A percentile compares a stretch with the other conserved stretches of the same genome.
Evolutionary conservation across 2,329 filamentous ascomycete species (phyloP).

Genomic region (Harringtonia lauricola): DNA sequence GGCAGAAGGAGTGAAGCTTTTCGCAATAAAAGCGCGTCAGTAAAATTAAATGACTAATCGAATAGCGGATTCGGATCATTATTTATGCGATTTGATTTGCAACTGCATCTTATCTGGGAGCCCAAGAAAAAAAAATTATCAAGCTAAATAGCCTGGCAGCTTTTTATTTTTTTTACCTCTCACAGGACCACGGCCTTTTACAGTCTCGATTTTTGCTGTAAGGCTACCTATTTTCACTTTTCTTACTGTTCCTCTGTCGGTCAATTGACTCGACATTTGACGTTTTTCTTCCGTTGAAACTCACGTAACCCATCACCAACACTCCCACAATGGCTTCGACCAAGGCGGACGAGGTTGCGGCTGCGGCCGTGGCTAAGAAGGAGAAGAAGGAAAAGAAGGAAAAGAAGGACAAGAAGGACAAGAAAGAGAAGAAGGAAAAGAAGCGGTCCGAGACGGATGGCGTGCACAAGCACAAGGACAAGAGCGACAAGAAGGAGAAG

Average conservation of each 20-base stretch:
- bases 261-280: neutral
- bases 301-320: no score
- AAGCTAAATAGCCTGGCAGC: no score
- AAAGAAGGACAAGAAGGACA: conserved; percentile 21
- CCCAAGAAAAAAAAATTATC: no score
- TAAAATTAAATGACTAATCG: no score
- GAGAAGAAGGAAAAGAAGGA: conserved; percentile 11
- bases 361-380: conserved; percentile 1
- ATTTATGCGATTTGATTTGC: neutral
- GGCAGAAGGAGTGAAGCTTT: no score
- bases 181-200: neutral
- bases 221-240: no score
- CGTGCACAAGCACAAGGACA: conserved; percentile 39
- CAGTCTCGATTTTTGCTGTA: no score
- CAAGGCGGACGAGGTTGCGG: conserved; percentile 11
- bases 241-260: no score
- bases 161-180: neutral
- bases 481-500: conserved; percentile 55
- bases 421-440: conserved; percentile 47
- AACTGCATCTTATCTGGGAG: neutral
- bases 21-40: no score
- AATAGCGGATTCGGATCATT: neutral
- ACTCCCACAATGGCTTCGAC: conserved; percentile 10
- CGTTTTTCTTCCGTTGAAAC: no score
- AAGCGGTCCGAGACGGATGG: conserved; percentile 43